phyloP scores from a whole-genome alignment of 1,284 basidiomycete genomes.

The Fomitiporia mediterranea region DNA sequence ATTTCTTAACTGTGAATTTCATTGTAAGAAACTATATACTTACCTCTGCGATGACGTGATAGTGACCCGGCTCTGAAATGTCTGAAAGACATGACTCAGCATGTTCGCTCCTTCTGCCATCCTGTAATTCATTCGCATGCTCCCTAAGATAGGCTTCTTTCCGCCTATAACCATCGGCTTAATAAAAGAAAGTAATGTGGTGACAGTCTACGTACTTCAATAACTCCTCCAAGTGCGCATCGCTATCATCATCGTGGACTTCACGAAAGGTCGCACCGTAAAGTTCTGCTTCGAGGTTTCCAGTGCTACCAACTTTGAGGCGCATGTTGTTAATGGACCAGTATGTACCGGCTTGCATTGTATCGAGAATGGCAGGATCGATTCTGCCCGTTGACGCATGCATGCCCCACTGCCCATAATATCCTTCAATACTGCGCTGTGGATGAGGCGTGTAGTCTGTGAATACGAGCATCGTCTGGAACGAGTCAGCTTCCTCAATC shows the following conservation, averaged over 20 bases:
- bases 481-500: constrained; percentile 1
- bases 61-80: constrained; percentile 4
- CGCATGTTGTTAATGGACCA: constrained; percentile 18
- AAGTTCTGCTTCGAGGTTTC: constrained; percentile 15
- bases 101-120: not conserved
- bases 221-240: constrained; percentile 42
- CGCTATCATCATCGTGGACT: constrained; percentile 36
- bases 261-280: constrained; percentile 25
- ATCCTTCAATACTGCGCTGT: not conserved
- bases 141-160: constrained; percentile 31
- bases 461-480: constrained; percentile 12
- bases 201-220: constrained; percentile 41
- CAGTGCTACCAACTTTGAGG: constrained; percentile 10
- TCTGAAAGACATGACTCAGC: constrained; percentile 7
- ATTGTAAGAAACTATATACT: not conserved
- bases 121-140: not conserved
- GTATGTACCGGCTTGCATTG: constrained; percentile 11
- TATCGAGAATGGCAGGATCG: not conserved
- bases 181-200: not conserved
- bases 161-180: constrained; percentile 37
- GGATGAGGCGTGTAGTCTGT: constrained; percentile 18
- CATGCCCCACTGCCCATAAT: constrained; percentile 17
- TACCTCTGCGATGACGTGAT: constrained; percentile 17
- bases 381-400: constrained; percentile 3
- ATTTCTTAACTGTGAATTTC: not conserved